Percentiles rank a stretch among this genome's conserved stretches.
These are phyloP conservation scores for rapeseed (Brassica napus) DNA, from an alignment of 345 rosid species.

Conservation along the genomic window Da-Ae NC_063447.1:1103001-1103500, in stretches of 20 bases:
- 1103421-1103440: conserved; percentile 68
- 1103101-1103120: background rate
- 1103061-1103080: background rate
- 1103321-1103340: conserved; percentile 53
- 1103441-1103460: conserved; percentile 75
- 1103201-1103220: conserved; percentile 51
- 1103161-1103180: conserved; percentile 64
- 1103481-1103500: conserved; percentile 63
- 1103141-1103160: conserved; percentile 72
- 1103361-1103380: conserved; percentile 57
- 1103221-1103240: conserved; percentile 70
- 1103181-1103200: conserved; percentile 74
- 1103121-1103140: conserved; percentile 36
- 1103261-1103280: conserved; percentile 64
- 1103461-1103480: conserved; percentile 60
- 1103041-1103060: background rate
- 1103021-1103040: conserved; percentile 53
- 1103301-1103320: conserved; percentile 58
- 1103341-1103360: conserved; percentile 55
- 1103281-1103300: conserved; percentile 46
- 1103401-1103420: conserved; percentile 62
- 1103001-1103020: conserved; percentile 46
- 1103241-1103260: conserved; percentile 59
- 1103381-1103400: conserved; percentile 74
- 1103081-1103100: background rate